Evolutionary conservation across 2,329 filamentous ascomycete genomes (phyloP).

Genomic region (Aspergillus calidoustus): DNA sequence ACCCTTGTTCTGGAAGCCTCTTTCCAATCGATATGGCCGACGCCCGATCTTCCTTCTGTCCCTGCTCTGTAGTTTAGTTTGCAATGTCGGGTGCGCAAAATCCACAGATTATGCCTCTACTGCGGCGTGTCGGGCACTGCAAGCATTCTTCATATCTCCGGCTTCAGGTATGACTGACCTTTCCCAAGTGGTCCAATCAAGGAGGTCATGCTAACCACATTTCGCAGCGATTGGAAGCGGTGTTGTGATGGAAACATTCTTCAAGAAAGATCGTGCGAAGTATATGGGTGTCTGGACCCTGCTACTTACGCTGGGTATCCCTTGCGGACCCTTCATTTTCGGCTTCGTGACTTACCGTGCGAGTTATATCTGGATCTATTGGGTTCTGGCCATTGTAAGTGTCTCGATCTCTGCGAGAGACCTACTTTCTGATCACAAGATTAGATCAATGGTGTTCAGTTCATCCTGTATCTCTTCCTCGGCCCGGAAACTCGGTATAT

Average conservation of each 20-base stretch:
- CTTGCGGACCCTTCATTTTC: constrained; percentile 43
- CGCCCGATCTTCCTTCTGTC: constrained; percentile 60
- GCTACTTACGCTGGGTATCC: constrained; percentile 58
- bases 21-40: constrained; percentile 59
- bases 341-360: constrained; percentile 56
- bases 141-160: constrained; percentile 61
- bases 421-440: constrained; percentile 10
- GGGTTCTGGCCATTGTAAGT: constrained; percentile 59
- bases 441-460: constrained; percentile 60
- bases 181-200: too few relatives aligned
- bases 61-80: constrained; percentile 51
- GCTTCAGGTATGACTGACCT: constrained; percentile 39
- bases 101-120: constrained; percentile 55
- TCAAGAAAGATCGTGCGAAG: constrained; percentile 58
- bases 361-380: constrained; percentile 64
- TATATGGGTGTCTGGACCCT: constrained; percentile 64
- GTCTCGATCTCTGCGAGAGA: neutral
- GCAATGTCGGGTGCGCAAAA: constrained; percentile 60
- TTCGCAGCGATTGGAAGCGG: constrained; percentile 56
- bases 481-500: constrained; percentile 61
- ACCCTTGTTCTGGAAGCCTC: constrained; percentile 60
- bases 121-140: constrained; percentile 56
- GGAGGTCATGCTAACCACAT: constrained; percentile 2
- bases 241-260: constrained; percentile 63
- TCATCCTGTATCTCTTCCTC: constrained; percentile 61